These are phyloP conservation scores for Gynochthodes officinalis DNA, from an alignment of 257 asterid genomes.

Conservation along the genomic window DNA sequence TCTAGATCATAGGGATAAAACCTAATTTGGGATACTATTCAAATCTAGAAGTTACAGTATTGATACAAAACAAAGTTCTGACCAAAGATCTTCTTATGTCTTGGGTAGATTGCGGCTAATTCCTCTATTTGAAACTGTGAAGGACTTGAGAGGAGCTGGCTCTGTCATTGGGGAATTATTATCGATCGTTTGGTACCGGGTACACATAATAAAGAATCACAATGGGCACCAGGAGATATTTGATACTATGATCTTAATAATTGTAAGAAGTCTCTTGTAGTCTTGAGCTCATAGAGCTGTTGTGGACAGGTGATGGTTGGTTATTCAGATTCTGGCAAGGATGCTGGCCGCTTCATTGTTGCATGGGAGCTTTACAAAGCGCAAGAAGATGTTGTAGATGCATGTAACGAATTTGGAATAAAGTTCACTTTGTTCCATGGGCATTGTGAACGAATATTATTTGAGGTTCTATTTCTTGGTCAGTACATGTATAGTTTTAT, in stretches of 20 bases:
- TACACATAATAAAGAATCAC: constrained; percentile 78
- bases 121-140: constrained; percentile 95
- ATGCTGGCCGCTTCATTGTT: constrained; percentile 94
- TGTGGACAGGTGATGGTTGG: constrained; percentile 95
- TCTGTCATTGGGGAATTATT: constrained; percentile 75
- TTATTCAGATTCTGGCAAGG: constrained; percentile 97
- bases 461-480: too few species aligned
- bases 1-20: neutral
- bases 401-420: constrained; percentile 80
- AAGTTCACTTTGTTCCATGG: constrained; percentile 95
- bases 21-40: neutral
- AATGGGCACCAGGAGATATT: constrained; percentile 94
- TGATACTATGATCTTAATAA: neutral
- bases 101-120: constrained; percentile 79
- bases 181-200: constrained; percentile 83
- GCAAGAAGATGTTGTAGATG: constrained; percentile 93
- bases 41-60: neutral
- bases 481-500: too few species aligned
- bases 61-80: constrained; percentile 9
- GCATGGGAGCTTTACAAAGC: constrained; percentile 99
- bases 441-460: too few species aligned
- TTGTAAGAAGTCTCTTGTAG: constrained; percentile 1
- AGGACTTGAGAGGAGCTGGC: constrained; percentile 95
- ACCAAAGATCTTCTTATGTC: constrained; percentile 5
- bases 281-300: constrained; percentile 23